phyloP scores from a whole-genome alignment of 164 flowering plant species.

The Stephania yunnanensis region DNA sequence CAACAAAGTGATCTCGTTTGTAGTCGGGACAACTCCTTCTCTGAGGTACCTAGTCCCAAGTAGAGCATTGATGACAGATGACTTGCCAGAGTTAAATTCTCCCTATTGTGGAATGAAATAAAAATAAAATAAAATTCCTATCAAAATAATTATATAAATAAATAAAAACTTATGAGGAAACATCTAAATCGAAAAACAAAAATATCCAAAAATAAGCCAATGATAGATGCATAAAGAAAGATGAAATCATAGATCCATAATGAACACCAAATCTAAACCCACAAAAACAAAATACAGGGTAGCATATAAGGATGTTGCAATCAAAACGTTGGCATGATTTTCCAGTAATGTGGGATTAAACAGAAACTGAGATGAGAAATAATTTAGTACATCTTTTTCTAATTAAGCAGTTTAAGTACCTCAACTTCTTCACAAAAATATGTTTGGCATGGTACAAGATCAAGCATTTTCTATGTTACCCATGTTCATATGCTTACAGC shows the following conservation, averaged over 20 bases:
- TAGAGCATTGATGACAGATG: slow-evolving; percentile 88
- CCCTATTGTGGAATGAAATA: slow-evolving; percentile 39
- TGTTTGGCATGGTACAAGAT: too few species aligned
- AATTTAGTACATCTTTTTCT: background rate
- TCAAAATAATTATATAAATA: background rate
- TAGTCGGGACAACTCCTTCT: slow-evolving; percentile 96
- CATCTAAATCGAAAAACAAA: background rate
- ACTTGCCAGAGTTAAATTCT: slow-evolving; percentile 95
- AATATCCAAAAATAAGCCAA: background rate
- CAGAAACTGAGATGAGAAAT: background rate
- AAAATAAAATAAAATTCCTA: too few species aligned
- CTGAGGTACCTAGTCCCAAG: slow-evolving; percentile 78
- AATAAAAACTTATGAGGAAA: background rate
- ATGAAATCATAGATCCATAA: background rate
- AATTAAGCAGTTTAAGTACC: background rate
- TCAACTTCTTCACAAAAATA: background rate
- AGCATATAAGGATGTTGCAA: background rate
- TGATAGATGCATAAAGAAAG: background rate
- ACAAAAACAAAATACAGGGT: too few species aligned
- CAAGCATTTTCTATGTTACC: background rate
- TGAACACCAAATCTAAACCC: too few species aligned
- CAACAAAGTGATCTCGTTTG: slow-evolving; percentile 94
- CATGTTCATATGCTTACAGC: background rate
- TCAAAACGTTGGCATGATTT: background rate
- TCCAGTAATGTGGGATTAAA: background rate